Evolutionary conservation across 2,329 filamentous ascomycete genomes (phyloP).

Genomic region (Myotisia sp.): DNA sequence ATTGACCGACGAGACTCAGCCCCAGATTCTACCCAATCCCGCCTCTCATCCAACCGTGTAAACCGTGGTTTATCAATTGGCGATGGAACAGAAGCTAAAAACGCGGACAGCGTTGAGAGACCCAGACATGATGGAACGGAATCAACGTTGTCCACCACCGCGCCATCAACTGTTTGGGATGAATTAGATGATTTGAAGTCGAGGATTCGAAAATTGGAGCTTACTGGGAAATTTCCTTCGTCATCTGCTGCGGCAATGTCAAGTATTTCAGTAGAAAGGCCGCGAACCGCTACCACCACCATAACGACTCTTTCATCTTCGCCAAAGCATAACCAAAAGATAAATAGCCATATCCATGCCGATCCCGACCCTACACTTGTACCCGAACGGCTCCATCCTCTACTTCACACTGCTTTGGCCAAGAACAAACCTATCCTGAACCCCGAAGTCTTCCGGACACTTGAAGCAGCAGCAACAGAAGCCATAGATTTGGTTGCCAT

Average conservation of each 20-base stretch:
- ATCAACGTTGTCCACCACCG: constrained; percentile 75
- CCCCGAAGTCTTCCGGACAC: constrained; percentile 57
- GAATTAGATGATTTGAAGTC: constrained; percentile 92
- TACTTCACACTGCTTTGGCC: constrained; percentile 64
- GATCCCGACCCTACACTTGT: constrained; percentile 26
- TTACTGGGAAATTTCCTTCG: constrained; percentile 73
- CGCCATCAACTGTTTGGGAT: constrained; percentile 91
- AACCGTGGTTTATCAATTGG: constrained; percentile 24
- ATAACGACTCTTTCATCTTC: constrained; percentile 83
- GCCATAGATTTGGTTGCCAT: constrained; percentile 65
- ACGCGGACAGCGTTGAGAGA: constrained; percentile 20
- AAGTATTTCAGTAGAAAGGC: constrained; percentile 61
- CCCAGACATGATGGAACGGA: constrained; percentile 53
- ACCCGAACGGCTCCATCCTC: constrained; percentile 51
- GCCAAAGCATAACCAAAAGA: constrained; percentile 54
- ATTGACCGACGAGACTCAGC: constrained; percentile 10
- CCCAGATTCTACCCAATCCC: constrained; percentile 12
- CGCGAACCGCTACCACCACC: constrained; percentile 78
- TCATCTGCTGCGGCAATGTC: constrained; percentile 70
- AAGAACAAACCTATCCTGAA: constrained; percentile 61
- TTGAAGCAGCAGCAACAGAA: constrained; percentile 71
- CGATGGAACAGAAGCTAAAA: constrained; percentile 22
- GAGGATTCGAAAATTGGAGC: constrained; percentile 74
- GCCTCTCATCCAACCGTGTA: constrained; percentile 23
- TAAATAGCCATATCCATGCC: constrained; percentile 23